phyloP scores from a whole-genome alignment of 75 land plant genomes.

The Pinus taeda region DNA sequence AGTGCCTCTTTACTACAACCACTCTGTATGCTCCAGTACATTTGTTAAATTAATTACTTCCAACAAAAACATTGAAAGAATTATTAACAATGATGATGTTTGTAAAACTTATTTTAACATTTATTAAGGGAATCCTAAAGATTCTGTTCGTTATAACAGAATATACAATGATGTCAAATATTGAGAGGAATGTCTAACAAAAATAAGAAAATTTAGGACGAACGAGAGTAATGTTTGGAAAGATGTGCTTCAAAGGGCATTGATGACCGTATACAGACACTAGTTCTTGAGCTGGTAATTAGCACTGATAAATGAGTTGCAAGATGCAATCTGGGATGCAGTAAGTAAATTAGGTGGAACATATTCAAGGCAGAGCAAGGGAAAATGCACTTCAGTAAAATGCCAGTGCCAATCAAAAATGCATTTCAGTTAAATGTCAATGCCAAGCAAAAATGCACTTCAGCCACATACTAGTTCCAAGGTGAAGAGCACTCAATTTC shows the following conservation, averaged over 20 bases:
- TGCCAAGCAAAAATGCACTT: too few species aligned
- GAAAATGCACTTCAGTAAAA: neutral
- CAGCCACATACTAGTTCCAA: too few species aligned
- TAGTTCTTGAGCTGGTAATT: neutral
- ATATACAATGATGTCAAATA: neutral
- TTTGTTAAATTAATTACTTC: neutral
- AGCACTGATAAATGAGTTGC: neutral
- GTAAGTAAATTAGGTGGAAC: neutral
- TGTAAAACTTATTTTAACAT: neutral
- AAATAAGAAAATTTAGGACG: too few species aligned
- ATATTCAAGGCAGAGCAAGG: neutral
- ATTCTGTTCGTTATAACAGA: neutral
- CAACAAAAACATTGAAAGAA: neutral
- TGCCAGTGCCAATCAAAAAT: neutral
- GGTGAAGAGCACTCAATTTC: too few species aligned
- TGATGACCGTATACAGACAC: neutral
- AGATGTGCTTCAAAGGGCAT: too few species aligned
- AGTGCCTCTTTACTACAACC: slow-evolving; percentile 20
- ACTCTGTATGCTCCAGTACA: slow-evolving; percentile 17
- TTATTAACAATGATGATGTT: neutral
- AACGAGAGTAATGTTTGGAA: too few species aligned
- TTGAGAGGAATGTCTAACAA: neutral
- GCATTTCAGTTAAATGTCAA: neutral
- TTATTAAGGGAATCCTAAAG: neutral
- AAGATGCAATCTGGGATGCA: neutral